Conservation (phyloP, 2,329 filamentous ascomycete genomes). For the Cladosporium oxysporum region DNA sequence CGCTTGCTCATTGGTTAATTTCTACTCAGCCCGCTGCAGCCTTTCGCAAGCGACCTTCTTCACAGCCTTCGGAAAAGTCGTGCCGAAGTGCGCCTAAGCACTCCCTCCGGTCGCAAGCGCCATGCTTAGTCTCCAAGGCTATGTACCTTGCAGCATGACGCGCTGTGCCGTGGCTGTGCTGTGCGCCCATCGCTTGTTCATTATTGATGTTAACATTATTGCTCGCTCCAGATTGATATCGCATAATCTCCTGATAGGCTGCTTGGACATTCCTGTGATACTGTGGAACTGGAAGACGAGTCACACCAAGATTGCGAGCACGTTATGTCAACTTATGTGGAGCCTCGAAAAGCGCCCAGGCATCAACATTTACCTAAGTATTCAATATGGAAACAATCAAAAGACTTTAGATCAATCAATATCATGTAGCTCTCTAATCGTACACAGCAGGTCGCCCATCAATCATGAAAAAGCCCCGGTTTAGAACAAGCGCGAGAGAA, state of each 20-base stretch:
- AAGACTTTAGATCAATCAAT: background rate
- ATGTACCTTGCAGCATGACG: background rate
- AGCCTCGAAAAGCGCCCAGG: background rate
- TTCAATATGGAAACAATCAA: background rate
- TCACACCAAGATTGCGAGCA: no score
- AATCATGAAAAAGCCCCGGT: background rate
- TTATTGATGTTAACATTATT: background rate
- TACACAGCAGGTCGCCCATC: background rate
- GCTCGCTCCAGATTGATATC: background rate
- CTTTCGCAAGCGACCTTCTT: slow-evolving; percentile 3
- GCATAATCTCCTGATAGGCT: background rate
- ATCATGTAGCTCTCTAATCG: background rate
- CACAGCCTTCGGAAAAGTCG: slow-evolving; percentile 1
- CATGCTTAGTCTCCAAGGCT: background rate
- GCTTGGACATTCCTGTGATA: no score
- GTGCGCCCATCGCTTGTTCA: background rate
- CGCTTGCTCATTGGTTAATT: background rate
- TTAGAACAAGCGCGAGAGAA: background rate
- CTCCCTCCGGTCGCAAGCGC: background rate
- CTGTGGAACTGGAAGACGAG: no score
- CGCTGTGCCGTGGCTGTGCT: background rate
- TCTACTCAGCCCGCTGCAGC: slow-evolving; percentile 4
- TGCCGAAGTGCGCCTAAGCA: background rate
- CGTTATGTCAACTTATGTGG: background rate
- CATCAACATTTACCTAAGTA: background rate